These are phyloP conservation scores for Gliomastix tumulicola DNA, from an alignment of 2,329 filamentous ascomycete species.

Conservation along the genomic window DNA sequence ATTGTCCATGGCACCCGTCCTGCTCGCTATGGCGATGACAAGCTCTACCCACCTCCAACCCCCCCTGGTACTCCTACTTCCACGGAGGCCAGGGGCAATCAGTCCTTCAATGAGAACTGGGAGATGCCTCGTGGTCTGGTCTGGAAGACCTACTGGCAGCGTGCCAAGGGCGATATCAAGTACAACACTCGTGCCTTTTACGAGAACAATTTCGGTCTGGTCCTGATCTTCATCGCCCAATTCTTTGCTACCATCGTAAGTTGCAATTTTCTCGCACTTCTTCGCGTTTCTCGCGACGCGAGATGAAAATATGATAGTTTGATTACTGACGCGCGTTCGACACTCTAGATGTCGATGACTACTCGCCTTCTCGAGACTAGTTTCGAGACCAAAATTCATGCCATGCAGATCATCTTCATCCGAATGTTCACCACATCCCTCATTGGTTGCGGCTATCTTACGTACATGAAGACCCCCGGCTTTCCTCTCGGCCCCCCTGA, in stretches of 20 bases:
- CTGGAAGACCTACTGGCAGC: no score
- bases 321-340: slow-evolving; percentile 5
- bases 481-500: slow-evolving; percentile 61
- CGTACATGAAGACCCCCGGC: slow-evolving; percentile 39
- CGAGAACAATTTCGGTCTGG: slow-evolving; percentile 31
- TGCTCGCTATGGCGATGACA: no score
- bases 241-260: slow-evolving; percentile 31
- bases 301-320: not conserved
- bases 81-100: no score
- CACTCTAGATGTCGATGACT: slow-evolving; percentile 29
- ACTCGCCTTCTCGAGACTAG: slow-evolving; percentile 25
- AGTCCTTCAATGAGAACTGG: no score
- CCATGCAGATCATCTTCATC: slow-evolving; percentile 33
- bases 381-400: slow-evolving; percentile 27
- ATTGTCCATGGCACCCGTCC: no score
- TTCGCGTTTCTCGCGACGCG: not conserved
- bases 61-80: no score
- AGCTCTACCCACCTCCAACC: no score
- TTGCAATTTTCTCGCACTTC: not conserved
- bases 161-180: no score
- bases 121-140: no score
- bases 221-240: slow-evolving; percentile 31
- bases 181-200: slow-evolving; percentile 39
- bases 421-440: slow-evolving; percentile 29
- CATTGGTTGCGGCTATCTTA: slow-evolving; percentile 30